These are phyloP conservation scores for Candida freyschussii DNA, from an alignment of 1,139 yeast genomes.

Conservation along the genomic window DNA sequence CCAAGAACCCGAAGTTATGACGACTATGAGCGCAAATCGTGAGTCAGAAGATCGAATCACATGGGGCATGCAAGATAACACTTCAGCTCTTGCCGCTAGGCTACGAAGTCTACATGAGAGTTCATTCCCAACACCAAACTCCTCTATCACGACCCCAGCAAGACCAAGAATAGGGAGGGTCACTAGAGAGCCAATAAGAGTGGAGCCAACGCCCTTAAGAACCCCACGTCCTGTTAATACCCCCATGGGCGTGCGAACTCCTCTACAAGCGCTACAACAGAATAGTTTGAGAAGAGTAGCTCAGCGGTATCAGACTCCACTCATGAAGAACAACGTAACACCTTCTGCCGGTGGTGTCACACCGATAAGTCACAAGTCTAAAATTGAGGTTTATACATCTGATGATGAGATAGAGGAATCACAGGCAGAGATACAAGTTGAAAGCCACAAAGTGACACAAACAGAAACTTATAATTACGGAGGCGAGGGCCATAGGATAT, in stretches of 20 bases:
- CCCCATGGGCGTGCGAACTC: slow-evolving; percentile 5
- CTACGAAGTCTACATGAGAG: slow-evolving; percentile 2
- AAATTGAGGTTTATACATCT: slow-evolving; percentile 9
- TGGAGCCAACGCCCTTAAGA: slow-evolving; percentile 7
- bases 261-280: slow-evolving; percentile 6
- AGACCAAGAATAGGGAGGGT: slow-evolving; percentile 7
- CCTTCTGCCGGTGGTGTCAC: slow-evolving; percentile 1
- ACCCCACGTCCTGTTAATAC: too few relatives aligned
- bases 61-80: slow-evolving; percentile 13
- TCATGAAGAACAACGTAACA: too few relatives aligned
- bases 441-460: slow-evolving; percentile 17
- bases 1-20: too few relatives aligned
- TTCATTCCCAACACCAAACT: not conserved
- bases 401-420: slow-evolving; percentile 9
- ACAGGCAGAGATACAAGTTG: slow-evolving; percentile 14
- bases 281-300: slow-evolving; percentile 5
- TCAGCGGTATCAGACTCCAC: slow-evolving; percentile 4
- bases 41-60: slow-evolving; percentile 6
- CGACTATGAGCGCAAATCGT: too few relatives aligned
- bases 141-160: slow-evolving; percentile 4
- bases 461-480: slow-evolving; percentile 20
- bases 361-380: slow-evolving; percentile 4
- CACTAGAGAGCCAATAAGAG: slow-evolving; percentile 8
- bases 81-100: slow-evolving; percentile 3
- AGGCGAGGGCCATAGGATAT: slow-evolving; percentile 2